phyloP scores from a whole-genome alignment of 2,329 filamentous ascomycete species.

The Lachnum nothofagi region DNA sequence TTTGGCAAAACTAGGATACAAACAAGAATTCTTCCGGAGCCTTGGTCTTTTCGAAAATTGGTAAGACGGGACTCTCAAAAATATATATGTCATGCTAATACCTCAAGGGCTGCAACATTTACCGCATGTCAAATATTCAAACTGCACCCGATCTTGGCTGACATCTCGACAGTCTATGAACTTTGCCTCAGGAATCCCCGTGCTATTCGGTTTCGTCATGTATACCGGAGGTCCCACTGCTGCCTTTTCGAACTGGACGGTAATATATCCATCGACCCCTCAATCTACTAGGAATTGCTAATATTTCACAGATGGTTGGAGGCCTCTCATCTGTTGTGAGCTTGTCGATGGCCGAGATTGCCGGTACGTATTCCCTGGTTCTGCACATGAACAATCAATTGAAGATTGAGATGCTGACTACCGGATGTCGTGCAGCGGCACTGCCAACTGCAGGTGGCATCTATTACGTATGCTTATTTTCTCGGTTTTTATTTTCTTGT shows the following conservation, averaged over 20 bases:
- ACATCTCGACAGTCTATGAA: slow-evolving; percentile 31
- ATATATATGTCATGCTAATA: not conserved
- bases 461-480: no score
- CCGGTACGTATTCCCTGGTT: slow-evolving; percentile 8
- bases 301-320: no score
- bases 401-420: no score
- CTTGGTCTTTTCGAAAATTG: slow-evolving; percentile 37
- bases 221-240: slow-evolving; percentile 36
- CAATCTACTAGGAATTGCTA: no score
- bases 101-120: slow-evolving; percentile 32
- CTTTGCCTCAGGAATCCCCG: slow-evolving; percentile 36
- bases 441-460: slow-evolving; percentile 37
- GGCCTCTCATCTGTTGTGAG: slow-evolving; percentile 34
- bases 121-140: slow-evolving; percentile 13
- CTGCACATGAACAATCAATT: no score
- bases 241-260: slow-evolving; percentile 38
- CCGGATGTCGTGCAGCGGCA: slow-evolving; percentile 19
- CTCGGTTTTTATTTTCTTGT: no score
- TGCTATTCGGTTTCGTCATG: slow-evolving; percentile 38
- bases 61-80: slow-evolving; percentile 5
- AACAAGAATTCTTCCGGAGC: slow-evolving; percentile 34
- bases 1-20: slow-evolving; percentile 33
- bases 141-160: not conserved
- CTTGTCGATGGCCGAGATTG: slow-evolving; percentile 37
- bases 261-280: no score